Evolutionary conservation across 2,329 filamentous ascomycete species (phyloP).

Genomic region (Chaetomiaceae sp.): DNA sequence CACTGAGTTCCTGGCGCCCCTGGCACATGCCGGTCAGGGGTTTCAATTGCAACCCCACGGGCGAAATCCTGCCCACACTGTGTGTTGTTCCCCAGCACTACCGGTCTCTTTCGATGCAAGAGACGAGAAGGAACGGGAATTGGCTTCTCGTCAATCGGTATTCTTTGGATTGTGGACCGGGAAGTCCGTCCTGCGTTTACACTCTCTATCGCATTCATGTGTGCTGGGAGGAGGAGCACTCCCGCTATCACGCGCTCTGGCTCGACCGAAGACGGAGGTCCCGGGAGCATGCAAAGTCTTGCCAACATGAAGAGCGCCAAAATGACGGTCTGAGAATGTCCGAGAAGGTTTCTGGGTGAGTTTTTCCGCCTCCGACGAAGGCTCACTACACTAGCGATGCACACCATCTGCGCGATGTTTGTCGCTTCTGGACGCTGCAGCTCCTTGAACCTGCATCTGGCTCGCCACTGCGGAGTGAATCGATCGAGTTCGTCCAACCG

Average conservation of each 20-base stretch:
- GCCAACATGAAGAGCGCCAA: too few species aligned
- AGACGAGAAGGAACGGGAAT: too few species aligned
- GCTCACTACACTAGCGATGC: conserved; percentile 13
- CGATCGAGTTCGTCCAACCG: conserved; percentile 20
- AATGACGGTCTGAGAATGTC: too few species aligned
- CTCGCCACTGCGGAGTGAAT: conserved; percentile 12
- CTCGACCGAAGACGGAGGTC: background rate
- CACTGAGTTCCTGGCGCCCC: background rate
- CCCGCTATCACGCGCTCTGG: too few species aligned
- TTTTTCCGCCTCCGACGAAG: background rate
- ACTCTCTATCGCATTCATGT: too few species aligned
- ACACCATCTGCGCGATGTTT: conserved; percentile 16
- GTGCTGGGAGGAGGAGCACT: too few species aligned
- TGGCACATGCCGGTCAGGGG: conserved; percentile 13
- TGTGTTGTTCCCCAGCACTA: background rate
- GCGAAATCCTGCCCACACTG: conserved; percentile 17
- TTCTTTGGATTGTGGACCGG: background rate
- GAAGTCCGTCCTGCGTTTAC: too few species aligned
- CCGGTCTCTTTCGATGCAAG: background rate
- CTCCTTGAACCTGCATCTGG: conserved; percentile 21
- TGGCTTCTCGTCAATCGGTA: background rate
- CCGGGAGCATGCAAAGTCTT: too few species aligned
- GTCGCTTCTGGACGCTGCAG: conserved; percentile 29
- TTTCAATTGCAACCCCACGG: conserved; percentile 2
- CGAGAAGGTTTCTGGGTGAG: too few species aligned